These are phyloP conservation scores for Lathyrus sativus DNA, from an alignment of 306 rosid species.

Conservation along the genomic window DNA sequence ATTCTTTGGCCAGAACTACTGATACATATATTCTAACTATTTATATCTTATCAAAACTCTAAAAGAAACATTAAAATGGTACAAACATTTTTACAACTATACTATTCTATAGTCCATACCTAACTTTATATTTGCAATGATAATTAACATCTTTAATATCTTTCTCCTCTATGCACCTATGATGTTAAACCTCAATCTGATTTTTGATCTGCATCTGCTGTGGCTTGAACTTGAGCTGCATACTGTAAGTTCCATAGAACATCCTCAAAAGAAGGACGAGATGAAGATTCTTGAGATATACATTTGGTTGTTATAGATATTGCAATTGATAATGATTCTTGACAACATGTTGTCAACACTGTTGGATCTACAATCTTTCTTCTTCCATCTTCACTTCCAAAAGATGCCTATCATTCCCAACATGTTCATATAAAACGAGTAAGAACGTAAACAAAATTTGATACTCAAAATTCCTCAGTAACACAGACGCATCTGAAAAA, in stretches of 20 bases:
- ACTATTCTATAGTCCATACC: constrained; percentile 7
- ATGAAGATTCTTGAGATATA: constrained; percentile 59
- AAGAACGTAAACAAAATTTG: neutral
- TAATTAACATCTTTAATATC: neutral
- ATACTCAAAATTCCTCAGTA: neutral
- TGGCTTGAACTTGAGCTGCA: constrained; percentile 92
- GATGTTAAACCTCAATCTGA: constrained; percentile 52
- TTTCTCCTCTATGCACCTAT: neutral
- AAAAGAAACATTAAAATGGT: neutral
- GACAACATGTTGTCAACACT: constrained; percentile 71
- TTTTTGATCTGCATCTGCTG: constrained; percentile 74
- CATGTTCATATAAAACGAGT: neutral
- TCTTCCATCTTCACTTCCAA: constrained; percentile 77
- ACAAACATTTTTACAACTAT: constrained; percentile 45
- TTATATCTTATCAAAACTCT: constrained; percentile 21
- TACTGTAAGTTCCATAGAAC: constrained; percentile 87
- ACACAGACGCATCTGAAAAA: too few relatives aligned
- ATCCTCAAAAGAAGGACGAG: constrained; percentile 86
- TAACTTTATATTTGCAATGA: neutral
- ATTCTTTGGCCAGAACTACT: too few relatives aligned
- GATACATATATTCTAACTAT: neutral
- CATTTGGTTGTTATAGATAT: constrained; percentile 79
- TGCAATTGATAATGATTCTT: constrained; percentile 75
- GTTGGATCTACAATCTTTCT: constrained; percentile 74
- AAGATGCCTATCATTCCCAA: constrained; percentile 67